Conservation (phyloP, 2,329 filamentous ascomycete genomes). For the Beauveria sp. region DNA sequence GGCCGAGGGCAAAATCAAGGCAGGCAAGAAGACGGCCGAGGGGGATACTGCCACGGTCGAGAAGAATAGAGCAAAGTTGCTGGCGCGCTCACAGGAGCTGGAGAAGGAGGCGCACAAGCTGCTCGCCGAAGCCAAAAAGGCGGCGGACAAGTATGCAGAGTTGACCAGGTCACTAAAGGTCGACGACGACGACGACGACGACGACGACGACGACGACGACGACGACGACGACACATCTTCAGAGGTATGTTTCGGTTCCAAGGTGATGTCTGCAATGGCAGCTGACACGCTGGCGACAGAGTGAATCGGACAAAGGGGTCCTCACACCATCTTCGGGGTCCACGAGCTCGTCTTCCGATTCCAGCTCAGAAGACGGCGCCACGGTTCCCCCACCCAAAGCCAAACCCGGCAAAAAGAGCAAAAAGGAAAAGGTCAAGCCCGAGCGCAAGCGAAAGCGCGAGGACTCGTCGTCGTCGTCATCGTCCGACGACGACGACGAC, state of each 20-base stretch:
- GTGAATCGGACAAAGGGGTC: neutral
- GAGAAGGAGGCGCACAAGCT: conserved; percentile 34
- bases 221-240: conserved; percentile 9
- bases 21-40: conserved; percentile 21
- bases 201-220: neutral
- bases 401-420: conserved; percentile 13
- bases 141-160: conserved; percentile 21
- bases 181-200: neutral
- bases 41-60: conserved; percentile 16
- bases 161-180: conserved; percentile 15
- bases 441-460: conserved; percentile 12
- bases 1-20: conserved; percentile 20
- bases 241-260: conserved; percentile 13
- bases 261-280: no score
- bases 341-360: conserved; percentile 4
- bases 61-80: conserved; percentile 31
- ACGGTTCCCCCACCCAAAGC: conserved; percentile 8
- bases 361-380: conserved; percentile 19
- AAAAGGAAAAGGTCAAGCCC: conserved; percentile 13
- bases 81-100: conserved; percentile 32
- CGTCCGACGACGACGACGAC: conserved; percentile 1
- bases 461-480: neutral
- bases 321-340: neutral
- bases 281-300: neutral
- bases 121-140: conserved; percentile 31